A percentile compares a stretch with the other conserved stretches of the same genome.
These are phyloP conservation scores for Ceratocystis destructans DNA, from an alignment of 2,329 filamentous ascomycete genomes.

Conservation along the genomic window DNA sequence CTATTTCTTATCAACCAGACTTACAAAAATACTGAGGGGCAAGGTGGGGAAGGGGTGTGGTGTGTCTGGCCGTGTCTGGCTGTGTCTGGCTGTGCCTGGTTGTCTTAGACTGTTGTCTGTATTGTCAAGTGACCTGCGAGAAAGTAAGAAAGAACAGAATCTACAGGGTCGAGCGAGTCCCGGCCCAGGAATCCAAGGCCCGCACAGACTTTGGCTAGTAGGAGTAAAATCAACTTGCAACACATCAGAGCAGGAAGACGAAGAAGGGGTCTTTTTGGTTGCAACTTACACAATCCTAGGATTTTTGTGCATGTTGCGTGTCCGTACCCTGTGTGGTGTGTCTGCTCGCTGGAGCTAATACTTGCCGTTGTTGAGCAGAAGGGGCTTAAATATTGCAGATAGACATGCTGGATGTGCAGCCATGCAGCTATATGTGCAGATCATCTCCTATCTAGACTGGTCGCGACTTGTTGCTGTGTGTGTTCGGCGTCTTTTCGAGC, in stretches of 20 bases:
- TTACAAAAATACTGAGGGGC: no score
- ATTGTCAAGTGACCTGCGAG: not conserved
- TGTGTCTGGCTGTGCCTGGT: no score
- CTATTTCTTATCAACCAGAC: not conserved
- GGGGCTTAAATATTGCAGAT: not conserved
- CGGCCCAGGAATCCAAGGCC: not conserved
- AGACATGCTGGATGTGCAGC: not conserved
- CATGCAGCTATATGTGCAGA: not conserved
- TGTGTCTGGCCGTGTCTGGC: no score
- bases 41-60: not conserved
- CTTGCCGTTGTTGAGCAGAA: not conserved
- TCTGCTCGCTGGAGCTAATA: not conserved
- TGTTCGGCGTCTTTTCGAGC: not conserved
- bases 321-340: not conserved
- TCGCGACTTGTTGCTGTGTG: not conserved
- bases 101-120: no score
- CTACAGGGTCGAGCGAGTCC: not conserved
- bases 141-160: not conserved
- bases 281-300: not conserved
- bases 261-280: not conserved
- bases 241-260: not conserved
- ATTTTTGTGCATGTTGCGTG: not conserved
- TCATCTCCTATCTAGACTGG: not conserved
- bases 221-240: not conserved
- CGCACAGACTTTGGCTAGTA: not conserved